Base-by-base conservation (phyloP, 164 flowering plant genomes). In the Vitis rotundifolia region DNA sequence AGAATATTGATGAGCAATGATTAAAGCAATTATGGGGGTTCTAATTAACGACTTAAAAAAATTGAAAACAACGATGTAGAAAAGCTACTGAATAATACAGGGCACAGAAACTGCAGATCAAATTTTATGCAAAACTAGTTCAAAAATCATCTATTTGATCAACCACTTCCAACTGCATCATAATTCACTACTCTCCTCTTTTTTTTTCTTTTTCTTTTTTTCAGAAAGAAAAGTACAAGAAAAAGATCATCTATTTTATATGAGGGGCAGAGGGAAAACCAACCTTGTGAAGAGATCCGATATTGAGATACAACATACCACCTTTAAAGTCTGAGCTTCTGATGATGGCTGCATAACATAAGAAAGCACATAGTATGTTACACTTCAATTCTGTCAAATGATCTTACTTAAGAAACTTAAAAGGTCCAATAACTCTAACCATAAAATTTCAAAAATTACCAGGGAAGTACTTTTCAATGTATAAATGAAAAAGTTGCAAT, bases 241-340 rank as follows among this genome's bases (percentile, higher is more conserved):
- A 13, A 14, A 53, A 13, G n/a, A 53, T 53, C 5, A 53, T n/a
- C n/a, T 53, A 11, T 53, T 53, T 53, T 10, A 16, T 9, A 31
- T 44, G 49, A 47, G 22, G 9, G 9, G 9, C 11, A 62, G 65
- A 47, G 51, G 48, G 44, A n/a, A 62, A 47, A 9, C 50, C 65
- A 44, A 62, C 65, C 65, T 62, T 16, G 12, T 15, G 9, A 62
- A 44, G 22, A 62, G 65, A 62, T 62, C 19, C 15, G 65, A 62
- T 47, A 62, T 62, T 18, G 65, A 62, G 47, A 16, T n/a, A 62
- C 65, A 62, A 3, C 51, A 62, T 9, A 51, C 65, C 51, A 62
- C 51, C 49, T 62, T 62, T 62, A 62, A 19, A 47, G 51, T 44
- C 52, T 62, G 50, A 62, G n/a, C 47, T 44, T 62, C 65, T 47